Base-by-base conservation (phyloP, 176 grass and related monocot genomes). In the Elaeis guineensis region DNA sequence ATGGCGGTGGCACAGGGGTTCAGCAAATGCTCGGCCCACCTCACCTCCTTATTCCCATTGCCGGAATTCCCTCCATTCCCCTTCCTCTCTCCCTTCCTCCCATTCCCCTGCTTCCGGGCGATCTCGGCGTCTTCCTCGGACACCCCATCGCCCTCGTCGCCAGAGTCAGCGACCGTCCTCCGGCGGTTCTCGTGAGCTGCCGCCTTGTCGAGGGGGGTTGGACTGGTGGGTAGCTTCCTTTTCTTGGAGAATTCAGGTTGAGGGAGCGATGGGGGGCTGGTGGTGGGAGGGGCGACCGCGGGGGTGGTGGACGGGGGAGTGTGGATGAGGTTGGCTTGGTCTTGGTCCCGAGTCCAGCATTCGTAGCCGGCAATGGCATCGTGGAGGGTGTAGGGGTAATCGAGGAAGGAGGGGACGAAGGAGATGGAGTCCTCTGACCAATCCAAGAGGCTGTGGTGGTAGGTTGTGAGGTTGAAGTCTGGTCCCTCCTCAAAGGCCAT, bases 11-110 rank as follows among this genome's bases (percentile, higher is more conserved):
- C 79, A 77, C 93, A 98, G 48, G 82, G 84, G 54, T 85, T 83
- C 19, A 98, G 75, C 18, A 98, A 85, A 69, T 98, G 84, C 70
- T 98, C 93, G 12, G 93, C 93, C 93, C 93, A 98, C 70, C 79
- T 57, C 54, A 55, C 60, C 50, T 98, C 84, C 4, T 71, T 72
- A 25, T 59, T 54, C 6, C 25, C 50, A 24, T 77, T 52, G 66
- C 78, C 67, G 25, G 74, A 86, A 3, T 63, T 77, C 18, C 61
- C 66, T 0, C 69, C 70, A 5, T 71, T 50, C 21, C 69, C 70
- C 66, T 76, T 90, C 50, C 48, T 69, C 0, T 77, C 19, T 14
- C 64, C 74, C 57, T 65, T 84, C 60, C 72, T 82, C 11, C 75
- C 68, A n/a, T 26, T 59, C 21, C 19, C 53, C n/a, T 6, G 30